Conservation (phyloP, 352 stramenopile genomes). For the Phytophthora citrophthora region DNA sequence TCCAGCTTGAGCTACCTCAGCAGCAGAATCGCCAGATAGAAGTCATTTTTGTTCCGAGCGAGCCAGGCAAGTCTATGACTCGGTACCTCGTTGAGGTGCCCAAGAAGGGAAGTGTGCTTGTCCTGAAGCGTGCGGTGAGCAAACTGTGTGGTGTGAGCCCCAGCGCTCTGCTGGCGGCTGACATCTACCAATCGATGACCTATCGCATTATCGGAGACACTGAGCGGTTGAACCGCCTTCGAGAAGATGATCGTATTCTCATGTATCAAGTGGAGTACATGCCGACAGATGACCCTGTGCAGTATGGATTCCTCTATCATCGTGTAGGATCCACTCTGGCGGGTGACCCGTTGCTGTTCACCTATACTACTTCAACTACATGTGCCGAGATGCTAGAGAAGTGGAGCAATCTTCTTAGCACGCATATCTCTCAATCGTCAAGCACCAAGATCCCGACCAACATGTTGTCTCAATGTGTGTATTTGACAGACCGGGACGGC, state of each 20-base stretch:
- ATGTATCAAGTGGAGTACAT: constrained; percentile 66
- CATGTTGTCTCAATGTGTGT: constrained; percentile 58
- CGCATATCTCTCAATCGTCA: constrained; percentile 47
- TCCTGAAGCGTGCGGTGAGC: constrained; percentile 59
- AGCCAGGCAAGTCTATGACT: constrained; percentile 44
- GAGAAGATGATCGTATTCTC: constrained; percentile 79
- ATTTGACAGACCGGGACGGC: constrained; percentile 64
- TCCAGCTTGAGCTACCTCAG: constrained; percentile 93
- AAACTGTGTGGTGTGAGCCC: constrained; percentile 53
- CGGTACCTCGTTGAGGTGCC: constrained; percentile 69
- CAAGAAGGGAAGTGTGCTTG: constrained; percentile 67
- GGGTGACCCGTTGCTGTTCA: constrained; percentile 75
- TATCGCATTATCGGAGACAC: constrained; percentile 75
- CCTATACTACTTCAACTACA: constrained; percentile 62
- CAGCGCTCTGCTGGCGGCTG: constrained; percentile 53
- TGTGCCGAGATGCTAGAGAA: constrained; percentile 67
- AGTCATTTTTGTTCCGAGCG: constrained; percentile 61
- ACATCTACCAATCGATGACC: constrained; percentile 84
- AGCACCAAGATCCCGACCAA: constrained; percentile 43
- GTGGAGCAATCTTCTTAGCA: constrained; percentile 57
- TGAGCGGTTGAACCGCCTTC: constrained; percentile 61
- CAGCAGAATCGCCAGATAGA: constrained; percentile 70
- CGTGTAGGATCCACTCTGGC: constrained; percentile 52
- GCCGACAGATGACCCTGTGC: constrained; percentile 27
- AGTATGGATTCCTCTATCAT: constrained; percentile 81